These are phyloP conservation scores for Dryas alaskensis DNA, from an alignment of 306 rosid genomes.

Conservation along the genomic window DNA sequence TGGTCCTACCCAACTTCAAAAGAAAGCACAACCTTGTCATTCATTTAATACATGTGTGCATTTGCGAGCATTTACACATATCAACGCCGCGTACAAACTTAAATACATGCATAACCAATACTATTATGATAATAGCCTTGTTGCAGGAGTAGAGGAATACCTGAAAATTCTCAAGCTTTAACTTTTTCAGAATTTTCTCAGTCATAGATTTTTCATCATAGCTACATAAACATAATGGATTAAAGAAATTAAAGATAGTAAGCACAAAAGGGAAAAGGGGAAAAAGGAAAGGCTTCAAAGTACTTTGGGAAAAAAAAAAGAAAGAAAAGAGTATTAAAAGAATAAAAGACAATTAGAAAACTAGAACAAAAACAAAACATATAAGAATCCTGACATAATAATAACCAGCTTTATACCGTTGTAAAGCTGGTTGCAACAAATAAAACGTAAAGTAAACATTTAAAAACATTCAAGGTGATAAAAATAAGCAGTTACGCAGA, in stretches of 20 bases:
- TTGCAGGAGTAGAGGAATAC: slow-evolving; percentile 26
- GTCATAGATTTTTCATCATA: slow-evolving; percentile 70
- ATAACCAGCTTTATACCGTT: not conserved
- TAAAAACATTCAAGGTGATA: not conserved
- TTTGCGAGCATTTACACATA: not conserved
- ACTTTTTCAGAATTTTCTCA: slow-evolving; percentile 63
- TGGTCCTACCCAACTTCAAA: slow-evolving; percentile 81
- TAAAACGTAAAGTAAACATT: not conserved
- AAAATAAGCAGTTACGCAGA: not conserved
- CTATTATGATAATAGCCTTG: not conserved
- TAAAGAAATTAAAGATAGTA: not conserved
- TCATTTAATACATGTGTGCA: not conserved
- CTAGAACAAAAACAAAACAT: not conserved
- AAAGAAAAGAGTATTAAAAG: not conserved
- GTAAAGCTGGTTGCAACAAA: not conserved
- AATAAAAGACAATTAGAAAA: slow-evolving; percentile 6
- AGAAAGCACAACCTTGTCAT: slow-evolving; percentile 4
- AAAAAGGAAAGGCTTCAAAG: not conserved
- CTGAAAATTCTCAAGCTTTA: slow-evolving; percentile 88
- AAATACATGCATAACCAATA: not conserved
- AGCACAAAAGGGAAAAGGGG: not conserved
- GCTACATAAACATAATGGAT: slow-evolving; percentile 39
- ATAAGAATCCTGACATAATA: not conserved
- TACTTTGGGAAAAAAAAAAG: not conserved
- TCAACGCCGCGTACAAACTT: not conserved